A percentile compares a stretch with the other conserved stretches of the same genome.
Conservation (phyloP, 805 yeast genomes). For the Wickerhamiella shivajii region DNA sequence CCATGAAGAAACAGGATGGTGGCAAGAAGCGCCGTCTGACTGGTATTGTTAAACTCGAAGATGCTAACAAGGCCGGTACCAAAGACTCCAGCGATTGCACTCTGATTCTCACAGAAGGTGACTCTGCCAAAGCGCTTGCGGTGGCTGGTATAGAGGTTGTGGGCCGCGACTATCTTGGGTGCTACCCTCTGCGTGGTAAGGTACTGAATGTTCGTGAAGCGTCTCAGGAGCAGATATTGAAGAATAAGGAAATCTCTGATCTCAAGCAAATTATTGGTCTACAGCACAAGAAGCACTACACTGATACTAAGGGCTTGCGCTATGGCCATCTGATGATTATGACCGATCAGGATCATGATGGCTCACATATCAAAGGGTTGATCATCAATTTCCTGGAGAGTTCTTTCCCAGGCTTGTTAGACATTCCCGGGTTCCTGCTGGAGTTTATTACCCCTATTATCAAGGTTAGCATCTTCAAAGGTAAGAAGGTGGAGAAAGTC, state of each 20-base stretch:
- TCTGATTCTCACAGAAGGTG: conserved; percentile 89
- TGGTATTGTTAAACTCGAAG: conserved; percentile 78
- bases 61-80: conserved; percentile 94
- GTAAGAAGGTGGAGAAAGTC: conserved; percentile 30
- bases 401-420: conserved; percentile 84
- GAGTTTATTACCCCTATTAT: conserved; percentile 96
- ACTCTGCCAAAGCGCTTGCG: conserved; percentile 85
- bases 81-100: conserved; percentile 86
- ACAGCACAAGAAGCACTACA: conserved; percentile 79
- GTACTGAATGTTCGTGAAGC: conserved; percentile 93
- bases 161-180: conserved; percentile 89
- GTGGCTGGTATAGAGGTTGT: conserved; percentile 89
- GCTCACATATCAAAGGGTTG: conserved; percentile 92
- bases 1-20: conserved; percentile 81
- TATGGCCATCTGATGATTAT: conserved; percentile 97
- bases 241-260: conserved; percentile 89
- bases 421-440: conserved; percentile 78
- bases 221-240: conserved; percentile 83
- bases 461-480: conserved; percentile 59
- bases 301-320: conserved; percentile 57
- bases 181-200: conserved; percentile 92
- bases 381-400: conserved; percentile 85
- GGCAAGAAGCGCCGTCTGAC: conserved; percentile 67
- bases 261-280: conserved; percentile 89
- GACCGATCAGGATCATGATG: conserved; percentile 99